Evolutionary conservation across 2,329 filamentous ascomycete genomes (phyloP), one percentile per base, ranked within the genome.

Genomic region (Nemania sp.): DNA sequence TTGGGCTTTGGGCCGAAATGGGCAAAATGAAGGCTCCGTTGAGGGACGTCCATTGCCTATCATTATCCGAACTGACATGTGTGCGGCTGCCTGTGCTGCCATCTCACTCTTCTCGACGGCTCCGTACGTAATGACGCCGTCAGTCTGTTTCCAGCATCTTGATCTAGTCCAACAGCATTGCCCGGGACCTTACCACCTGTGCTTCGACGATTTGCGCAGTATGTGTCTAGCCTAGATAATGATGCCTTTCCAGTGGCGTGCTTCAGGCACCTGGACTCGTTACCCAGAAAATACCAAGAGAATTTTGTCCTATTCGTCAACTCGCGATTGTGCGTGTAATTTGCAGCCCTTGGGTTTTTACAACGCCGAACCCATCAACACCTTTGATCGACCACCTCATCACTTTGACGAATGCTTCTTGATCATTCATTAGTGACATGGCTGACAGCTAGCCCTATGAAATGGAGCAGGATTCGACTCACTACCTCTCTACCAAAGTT

Each of bases 1-100:
- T 58, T 60, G 29, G 54, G 57, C 39, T 49, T 63, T 60, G 57
- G 61, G 61, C 58, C 34, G 58, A 56, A 64, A 61, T 64, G 10
- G 35, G 11, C 35, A 17, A 56, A 48, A 32, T 32, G 37, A 56
- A 55, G 51, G 58, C 51, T 17, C 17, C 17, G 21, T 43, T 29
- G 35, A 39, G 37, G 21, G 20, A 45, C 10, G n/a, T 21, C 39
- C 43, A 18, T 46, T 17, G 34, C 58, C 54, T 64, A 61, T 61
- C 61, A 32, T 57, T 57, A 48, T 43, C 37, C 39, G 15, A 25
- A 15, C 18, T 46, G 54, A 32, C 54, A 57, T 52, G 54, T 58
- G 57, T 57, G 40, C 48, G 18, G 20, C 35, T 15, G 42, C 34
- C 37, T 51, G 51, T 54, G 49, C 48, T 18, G 37, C 53, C 51